phyloP scores from a whole-genome alignment of 192 early-diverging fungal species.

The Coemansia biformis region DNA sequence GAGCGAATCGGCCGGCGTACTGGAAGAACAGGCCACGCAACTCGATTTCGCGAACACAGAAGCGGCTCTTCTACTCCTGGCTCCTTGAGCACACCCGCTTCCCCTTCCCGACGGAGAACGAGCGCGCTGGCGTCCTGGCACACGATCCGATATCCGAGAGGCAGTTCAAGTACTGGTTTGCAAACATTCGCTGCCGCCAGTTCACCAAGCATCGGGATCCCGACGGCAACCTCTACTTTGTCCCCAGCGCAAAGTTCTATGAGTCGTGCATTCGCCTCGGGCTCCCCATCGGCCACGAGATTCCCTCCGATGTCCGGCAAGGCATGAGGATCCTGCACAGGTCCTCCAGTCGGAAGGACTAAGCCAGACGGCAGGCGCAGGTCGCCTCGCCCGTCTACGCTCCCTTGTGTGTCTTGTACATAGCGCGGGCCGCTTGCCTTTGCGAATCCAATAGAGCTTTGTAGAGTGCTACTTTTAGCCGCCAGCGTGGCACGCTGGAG shows the following conservation, averaged over 20 bases:
- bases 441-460: too few relatives aligned
- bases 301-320: slow-evolving; percentile 11
- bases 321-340: slow-evolving; percentile 13
- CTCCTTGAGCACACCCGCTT: slow-evolving; percentile 19
- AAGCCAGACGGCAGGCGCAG: too few relatives aligned
- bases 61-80: slow-evolving; percentile 27
- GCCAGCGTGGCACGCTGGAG: too few relatives aligned
- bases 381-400: too few relatives aligned
- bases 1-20: not conserved
- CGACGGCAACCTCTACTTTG: slow-evolving; percentile 22
- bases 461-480: too few relatives aligned
- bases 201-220: slow-evolving; percentile 21
- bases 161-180: slow-evolving; percentile 45
- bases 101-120: slow-evolving; percentile 28
- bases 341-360: not conserved
- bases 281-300: slow-evolving; percentile 9
- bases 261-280: slow-evolving; percentile 26
- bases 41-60: slow-evolving; percentile 28
- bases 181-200: slow-evolving; percentile 41
- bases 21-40: slow-evolving; percentile 39
- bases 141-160: slow-evolving; percentile 21
- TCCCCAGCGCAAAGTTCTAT: slow-evolving; percentile 41
- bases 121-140: slow-evolving; percentile 13
- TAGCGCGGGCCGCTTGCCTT: too few relatives aligned
- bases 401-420: too few relatives aligned